These are phyloP conservation scores for Pleurotus djamor DNA, from an alignment of 768 basidiomycete species.

Conservation along the genomic window DNA sequence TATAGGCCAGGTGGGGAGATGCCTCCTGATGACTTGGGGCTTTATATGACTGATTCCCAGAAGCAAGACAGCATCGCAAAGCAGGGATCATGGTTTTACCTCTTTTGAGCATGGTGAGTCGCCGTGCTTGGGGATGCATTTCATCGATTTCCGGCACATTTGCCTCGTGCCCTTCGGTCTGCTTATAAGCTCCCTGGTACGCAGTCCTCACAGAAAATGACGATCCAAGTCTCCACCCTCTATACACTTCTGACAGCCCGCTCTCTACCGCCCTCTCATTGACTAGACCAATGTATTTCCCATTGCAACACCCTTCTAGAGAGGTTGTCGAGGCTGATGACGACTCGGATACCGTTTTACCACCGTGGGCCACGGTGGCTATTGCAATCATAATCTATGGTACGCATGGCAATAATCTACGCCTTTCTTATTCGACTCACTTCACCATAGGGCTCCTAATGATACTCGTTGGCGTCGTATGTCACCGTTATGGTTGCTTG, in stretches of 20 bases:
- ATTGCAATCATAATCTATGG: conserved; percentile 5
- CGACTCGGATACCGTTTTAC: not conserved
- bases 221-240: not conserved
- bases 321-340: not conserved
- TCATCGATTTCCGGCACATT: not conserved
- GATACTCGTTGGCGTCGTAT: conserved; percentile 2
- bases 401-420: not conserved
- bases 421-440: not conserved
- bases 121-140: not conserved
- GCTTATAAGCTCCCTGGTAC: not conserved
- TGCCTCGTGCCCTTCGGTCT: not conserved
- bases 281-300: not conserved
- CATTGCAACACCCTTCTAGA: not conserved
- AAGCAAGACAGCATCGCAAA: not conserved
- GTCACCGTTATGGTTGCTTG: conserved; percentile 4
- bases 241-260: not conserved
- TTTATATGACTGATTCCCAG: not conserved
- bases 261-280: not conserved
- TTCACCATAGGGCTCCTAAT: not conserved
- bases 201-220: not conserved
- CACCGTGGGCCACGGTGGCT: conserved; percentile 1
- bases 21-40: too few relatives aligned
- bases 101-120: not conserved
- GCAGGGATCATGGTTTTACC: not conserved
- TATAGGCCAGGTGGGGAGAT: not conserved